A percentile compares a stretch with the other conserved stretches of the same genome.
phyloP scores from a whole-genome alignment of 495 filamentous ascomycete genomes.

The Podospora pseudopauciseta region DNA sequence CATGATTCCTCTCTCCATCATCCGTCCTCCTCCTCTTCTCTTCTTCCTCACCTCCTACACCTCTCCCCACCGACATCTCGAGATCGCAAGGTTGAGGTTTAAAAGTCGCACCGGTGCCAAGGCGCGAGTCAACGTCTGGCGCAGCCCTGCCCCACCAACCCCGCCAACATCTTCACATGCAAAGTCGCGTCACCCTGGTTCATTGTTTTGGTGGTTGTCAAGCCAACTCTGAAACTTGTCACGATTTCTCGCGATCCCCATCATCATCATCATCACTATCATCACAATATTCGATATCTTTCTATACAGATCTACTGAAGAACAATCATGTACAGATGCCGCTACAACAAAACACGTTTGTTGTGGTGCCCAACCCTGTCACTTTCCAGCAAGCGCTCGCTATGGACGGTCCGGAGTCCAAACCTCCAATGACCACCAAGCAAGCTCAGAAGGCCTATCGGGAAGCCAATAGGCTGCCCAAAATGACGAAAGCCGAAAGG shows the following conservation, averaged over 20 bases:
- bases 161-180: neutral
- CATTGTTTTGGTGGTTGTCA: neutral
- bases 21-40: neutral
- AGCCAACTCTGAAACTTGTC: neutral
- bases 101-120: neutral
- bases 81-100: neutral
- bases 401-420: slow-evolving; percentile 4
- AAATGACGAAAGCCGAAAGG: slow-evolving; percentile 40
- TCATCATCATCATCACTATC: neutral
- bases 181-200: neutral
- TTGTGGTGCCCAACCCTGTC: slow-evolving; percentile 24
- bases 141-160: neutral
- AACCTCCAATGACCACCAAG: slow-evolving; percentile 45
- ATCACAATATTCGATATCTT: neutral
- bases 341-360: slow-evolving; percentile 26
- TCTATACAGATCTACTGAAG: neutral
- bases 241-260: neutral
- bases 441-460: slow-evolving; percentile 41
- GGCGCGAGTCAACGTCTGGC: neutral
- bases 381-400: slow-evolving; percentile 24
- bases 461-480: slow-evolving; percentile 32
- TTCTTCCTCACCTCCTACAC: neutral
- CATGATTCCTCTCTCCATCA: neutral
- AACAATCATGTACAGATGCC: neutral
- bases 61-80: neutral